Evolutionary conservation across 2,329 filamentous ascomycete species (phyloP), one percentile per base, ranked within the genome.

Genomic region (Colletotrichum paranaense): DNA sequence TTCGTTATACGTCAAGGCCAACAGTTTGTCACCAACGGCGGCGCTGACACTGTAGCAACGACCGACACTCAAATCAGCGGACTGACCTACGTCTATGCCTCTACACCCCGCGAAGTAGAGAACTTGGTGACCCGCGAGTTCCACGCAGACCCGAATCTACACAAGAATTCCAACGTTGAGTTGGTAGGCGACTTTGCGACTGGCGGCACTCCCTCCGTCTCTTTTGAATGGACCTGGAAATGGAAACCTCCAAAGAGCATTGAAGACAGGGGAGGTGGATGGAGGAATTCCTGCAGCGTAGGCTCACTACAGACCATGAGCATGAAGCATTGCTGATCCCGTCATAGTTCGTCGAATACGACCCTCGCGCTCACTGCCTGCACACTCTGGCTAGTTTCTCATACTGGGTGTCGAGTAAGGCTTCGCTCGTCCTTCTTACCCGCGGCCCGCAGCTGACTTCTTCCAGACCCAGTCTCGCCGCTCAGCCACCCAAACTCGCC

Each of bases 221-320:
- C 95, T 42, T 98, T 98, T 80, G 93, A 96, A 76, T 99, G 96
- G 95, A 92, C 93, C 8, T 99, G 97, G 97, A 97, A 93, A 86
- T 99, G 96, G 95, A 95, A 93, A 80, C 94, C 97, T 9, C 97
- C 97, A 49, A 97, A 95, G 86, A 79, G 86, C 16, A 84, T 86
- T 19, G 95, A 98, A 80, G 95, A 98, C 80, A 91, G 91, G 78
- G 94, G 94, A 35, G 95, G 95, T 70, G 97, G 97, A 57, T 99
- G 97, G 96, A 94, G 95, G 80, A 98, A 97, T 80, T 94, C 93
- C 78, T 98, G 97, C 87, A 98, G 95, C 81, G 93, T 95, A 86
- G 75, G 89, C 84, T 56, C 38, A 12, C 14, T n/a, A 30, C 19
- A n/a, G 19, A 24, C 12, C 14, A 56, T 60, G 66, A 12, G 11